Evolutionary conservation across 2,329 filamentous ascomycete genomes (phyloP), one percentile per base, ranked within the genome.

Genomic region (Alternaria triticina): DNA sequence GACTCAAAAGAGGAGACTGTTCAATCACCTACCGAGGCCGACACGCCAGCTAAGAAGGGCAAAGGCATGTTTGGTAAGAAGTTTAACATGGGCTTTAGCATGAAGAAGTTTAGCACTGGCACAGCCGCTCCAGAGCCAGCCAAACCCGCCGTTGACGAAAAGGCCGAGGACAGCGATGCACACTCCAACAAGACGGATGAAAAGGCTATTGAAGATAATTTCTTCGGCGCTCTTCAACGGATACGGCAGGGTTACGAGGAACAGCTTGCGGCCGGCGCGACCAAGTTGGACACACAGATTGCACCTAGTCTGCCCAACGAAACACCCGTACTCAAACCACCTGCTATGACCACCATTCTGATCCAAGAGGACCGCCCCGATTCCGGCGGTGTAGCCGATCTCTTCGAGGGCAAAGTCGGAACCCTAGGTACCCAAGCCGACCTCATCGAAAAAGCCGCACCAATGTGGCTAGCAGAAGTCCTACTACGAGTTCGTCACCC

Each of bases 401-500:
- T 98, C 11, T 99, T 97, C 77, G 88, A 96, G 73, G 95, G 96
- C 27, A 97, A 91, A 4, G 92, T 98, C 3, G 91, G 88, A 59
- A 89, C 88, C 8, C 86, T 96, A 5, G 91, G 91, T 2, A 84
- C 87, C 50, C 92, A 97, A 72, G 90, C 90, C 20, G 93, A 97
- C 78, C 82, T 90, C 20, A 90, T 99, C 56, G 94, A 98, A 81
- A 91, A 93, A 74, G 88, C 90, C 44, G 94, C 91, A 6, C 95
- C 96, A 2, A 91, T 92, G 84, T 99, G 96, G 96, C 85, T 99
- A 7, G 94, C 92, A 13, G 94, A 98, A 67, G 87, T 97, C 36
- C 84, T 99, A 13, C 83, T 99, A 50, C 85, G 86, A 73, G 89
- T 90, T 82, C 71, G 82, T 69, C 20, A 17, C n/a, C 9, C 36